Conservation (phyloP, 2,329 filamentous ascomycete species). For the Colletotrichum karsti region DNA sequence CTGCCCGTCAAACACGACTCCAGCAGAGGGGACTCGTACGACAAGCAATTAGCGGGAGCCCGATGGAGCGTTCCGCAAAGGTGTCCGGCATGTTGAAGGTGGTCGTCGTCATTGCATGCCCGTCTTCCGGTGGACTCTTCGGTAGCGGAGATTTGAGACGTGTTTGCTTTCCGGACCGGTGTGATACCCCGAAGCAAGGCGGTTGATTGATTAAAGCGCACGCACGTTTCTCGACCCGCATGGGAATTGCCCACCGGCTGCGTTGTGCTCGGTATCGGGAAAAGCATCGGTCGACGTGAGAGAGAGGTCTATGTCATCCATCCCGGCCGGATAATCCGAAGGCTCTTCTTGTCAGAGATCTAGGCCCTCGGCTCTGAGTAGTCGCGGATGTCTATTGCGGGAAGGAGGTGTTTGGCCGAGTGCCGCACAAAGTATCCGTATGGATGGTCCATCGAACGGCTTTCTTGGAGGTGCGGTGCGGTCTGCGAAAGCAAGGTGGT, state of each 20-base stretch:
- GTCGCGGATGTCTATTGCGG: no score
- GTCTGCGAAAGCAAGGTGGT: constrained; percentile 9
- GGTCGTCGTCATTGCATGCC: constrained; percentile 7
- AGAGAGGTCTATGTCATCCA: not conserved
- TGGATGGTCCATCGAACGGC: not conserved
- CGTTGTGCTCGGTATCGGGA: not conserved
- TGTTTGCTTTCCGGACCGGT: not conserved
- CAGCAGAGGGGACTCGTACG: constrained; percentile 26
- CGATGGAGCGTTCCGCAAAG: constrained; percentile 2
- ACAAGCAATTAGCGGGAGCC: constrained; percentile 23
- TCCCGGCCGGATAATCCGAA: not conserved
- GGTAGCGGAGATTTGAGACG: constrained; percentile 10
- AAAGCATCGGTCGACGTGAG: not conserved
- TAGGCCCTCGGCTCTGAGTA: not conserved
- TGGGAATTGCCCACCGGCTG: not conserved
- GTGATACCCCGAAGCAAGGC: not conserved
- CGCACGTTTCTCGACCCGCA: not conserved
- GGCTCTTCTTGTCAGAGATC: not conserved
- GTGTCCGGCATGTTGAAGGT: constrained; percentile 1
- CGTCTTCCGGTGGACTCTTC: not conserved
- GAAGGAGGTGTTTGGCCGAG: not conserved
- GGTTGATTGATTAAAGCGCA: not conserved
- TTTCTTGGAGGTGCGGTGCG: not conserved
- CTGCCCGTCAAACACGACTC: constrained; percentile 14
- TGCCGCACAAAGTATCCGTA: not conserved